These are phyloP conservation scores for Pseudoneurospora amorphoporcata DNA, from an alignment of 495 filamentous ascomycete species.

Conservation along the genomic window DNA sequence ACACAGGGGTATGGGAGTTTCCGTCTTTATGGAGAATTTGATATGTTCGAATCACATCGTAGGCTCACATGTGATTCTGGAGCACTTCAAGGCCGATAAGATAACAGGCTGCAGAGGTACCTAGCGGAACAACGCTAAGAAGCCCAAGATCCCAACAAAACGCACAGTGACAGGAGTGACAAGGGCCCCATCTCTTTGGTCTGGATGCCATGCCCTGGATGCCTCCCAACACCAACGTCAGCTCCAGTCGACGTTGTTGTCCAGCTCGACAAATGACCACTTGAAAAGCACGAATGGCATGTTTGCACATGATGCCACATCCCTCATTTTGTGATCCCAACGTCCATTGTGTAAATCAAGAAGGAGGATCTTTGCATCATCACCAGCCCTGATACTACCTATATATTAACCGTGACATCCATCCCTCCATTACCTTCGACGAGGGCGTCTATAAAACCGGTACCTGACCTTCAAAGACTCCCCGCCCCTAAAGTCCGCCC, in stretches of 20 bases:
- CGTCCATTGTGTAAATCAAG: background rate
- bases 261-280: constrained; percentile 2
- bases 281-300: constrained; percentile 8
- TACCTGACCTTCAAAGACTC: constrained; percentile 1
- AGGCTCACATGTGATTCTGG: background rate
- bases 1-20: background rate
- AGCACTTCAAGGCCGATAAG: background rate
- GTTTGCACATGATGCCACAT: constrained; percentile 10
- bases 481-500: background rate
- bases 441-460: background rate
- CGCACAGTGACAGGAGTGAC: background rate
- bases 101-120: background rate
- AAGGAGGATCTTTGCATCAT: background rate
- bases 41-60: background rate
- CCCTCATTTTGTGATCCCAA: background rate
- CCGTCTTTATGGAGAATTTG: background rate
- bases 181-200: background rate
- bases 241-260: background rate
- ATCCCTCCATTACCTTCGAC: background rate
- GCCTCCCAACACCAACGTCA: background rate
- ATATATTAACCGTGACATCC: background rate
- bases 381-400: background rate
- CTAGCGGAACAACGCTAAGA: background rate
- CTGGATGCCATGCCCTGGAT: background rate
- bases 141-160: constrained; percentile 7